Evolutionary conservation across 306 rosid species (phyloP), one percentile per base, ranked within the genome.

Genomic region (Pachyrhizus erosus): DNA sequence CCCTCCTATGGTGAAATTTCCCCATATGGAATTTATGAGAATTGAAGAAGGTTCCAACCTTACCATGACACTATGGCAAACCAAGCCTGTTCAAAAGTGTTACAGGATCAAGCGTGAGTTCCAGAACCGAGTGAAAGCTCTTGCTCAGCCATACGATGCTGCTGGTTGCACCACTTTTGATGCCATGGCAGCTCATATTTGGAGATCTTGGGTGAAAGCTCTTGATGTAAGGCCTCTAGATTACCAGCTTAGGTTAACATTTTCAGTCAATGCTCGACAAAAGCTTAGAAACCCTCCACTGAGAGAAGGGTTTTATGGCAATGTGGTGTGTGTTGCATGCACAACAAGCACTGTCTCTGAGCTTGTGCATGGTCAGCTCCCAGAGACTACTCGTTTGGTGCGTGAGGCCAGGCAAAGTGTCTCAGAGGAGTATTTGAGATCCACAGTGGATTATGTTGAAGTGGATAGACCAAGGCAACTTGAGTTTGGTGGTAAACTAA

Each of bases 161-260:
- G 72, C 64, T 0, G 83, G 81, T 1, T 91, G 96, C 86, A 89
- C 94, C 9, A 82, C 97, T 20, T 96, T 96, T 31, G 99, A 92
- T 76, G 98, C 94, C 15, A 93, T 92, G 90, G 90, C 97, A 0
- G 98, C 97, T 21, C 98, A 92, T 69, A 75, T 96, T 33, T 96
- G 99, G 98, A 87, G 97, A 49, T 91, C 98, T 9, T 93, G 97
- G 98, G 98, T 92, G 29, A 90, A 87, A 34, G 99, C 99, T 18
- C 90, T 96, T 8, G 91, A 93, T 23, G 96, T 96, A 0, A 93
- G 80, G 52, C 98, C 98, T 15, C 51, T 81, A 12, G 91, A 91
- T 69, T 89, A 88, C 68, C 83, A 80, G 13, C 94, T 96, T 1
- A 84, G 99, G 89, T 68, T 93, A 12, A 92, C 97, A 1, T 96